Evolutionary conservation across 305 asterid genomes (phyloP).

Genomic region (Coffea humblotiana): DNA sequence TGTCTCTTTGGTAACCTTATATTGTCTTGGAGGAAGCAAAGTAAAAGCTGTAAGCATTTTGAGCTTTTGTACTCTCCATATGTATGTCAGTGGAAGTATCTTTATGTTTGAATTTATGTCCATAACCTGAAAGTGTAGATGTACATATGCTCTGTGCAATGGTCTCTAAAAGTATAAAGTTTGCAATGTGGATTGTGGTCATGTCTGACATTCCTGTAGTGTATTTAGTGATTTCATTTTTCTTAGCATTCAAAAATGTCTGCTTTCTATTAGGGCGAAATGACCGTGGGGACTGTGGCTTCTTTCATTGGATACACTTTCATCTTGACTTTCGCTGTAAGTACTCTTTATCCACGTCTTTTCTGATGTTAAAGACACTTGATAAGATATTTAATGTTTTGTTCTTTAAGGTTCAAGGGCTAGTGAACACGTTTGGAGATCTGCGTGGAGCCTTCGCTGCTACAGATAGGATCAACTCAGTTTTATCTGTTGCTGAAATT

Average conservation of each 20-base stretch:
- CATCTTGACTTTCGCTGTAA: conserved; percentile 89
- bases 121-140: neutral
- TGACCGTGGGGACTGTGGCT: conserved; percentile 92
- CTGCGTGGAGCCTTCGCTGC: conserved; percentile 98
- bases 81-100: neutral
- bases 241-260: conserved; percentile 2
- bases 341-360: conserved; percentile 31
- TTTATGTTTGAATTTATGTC: neutral
- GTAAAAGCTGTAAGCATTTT: conserved; percentile 83
- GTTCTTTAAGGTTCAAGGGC: conserved; percentile 82
- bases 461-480: conserved; percentile 82
- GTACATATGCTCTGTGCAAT: neutral
- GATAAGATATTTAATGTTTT: conserved; percentile 6
- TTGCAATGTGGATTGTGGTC: neutral
- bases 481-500: conserved; percentile 68
- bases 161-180: neutral
- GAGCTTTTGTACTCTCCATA: conserved; percentile 14
- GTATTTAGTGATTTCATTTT: neutral
- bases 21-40: conserved; percentile 98
- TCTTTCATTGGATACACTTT: conserved; percentile 94
- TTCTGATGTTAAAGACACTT: conserved; percentile 7
- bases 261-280: conserved; percentile 64
- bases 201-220: neutral
- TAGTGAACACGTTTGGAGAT: conserved; percentile 94
- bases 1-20: conserved; percentile 80